Evolutionary conservation across 768 basidiomycete species (phyloP).

Genomic region (Fomitopsis serialis): DNA sequence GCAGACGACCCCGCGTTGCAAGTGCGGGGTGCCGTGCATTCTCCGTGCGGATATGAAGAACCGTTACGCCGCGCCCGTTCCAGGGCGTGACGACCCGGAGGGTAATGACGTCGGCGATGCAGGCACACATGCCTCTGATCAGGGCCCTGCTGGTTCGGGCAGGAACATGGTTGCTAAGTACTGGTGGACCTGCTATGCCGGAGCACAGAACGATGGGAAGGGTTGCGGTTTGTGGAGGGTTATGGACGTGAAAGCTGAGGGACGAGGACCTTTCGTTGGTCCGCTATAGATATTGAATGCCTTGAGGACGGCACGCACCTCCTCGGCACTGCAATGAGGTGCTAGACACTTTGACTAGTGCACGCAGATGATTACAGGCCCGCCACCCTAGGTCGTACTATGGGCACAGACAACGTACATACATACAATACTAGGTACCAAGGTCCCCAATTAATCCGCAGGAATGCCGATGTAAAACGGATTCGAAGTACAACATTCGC

Average conservation of each 20-base stretch:
- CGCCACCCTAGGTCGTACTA: too few species aligned
- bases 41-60: constrained; percentile 80
- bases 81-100: neutral
- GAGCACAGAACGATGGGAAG: constrained; percentile 80
- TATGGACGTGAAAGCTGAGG: constrained; percentile 65
- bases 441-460: too few species aligned
- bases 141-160: neutral
- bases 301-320: too few species aligned
- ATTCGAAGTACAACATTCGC: too few species aligned
- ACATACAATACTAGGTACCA: too few species aligned
- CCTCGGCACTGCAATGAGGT: too few species aligned
- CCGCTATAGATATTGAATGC: constrained; percentile 6
- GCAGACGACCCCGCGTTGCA: constrained; percentile 60
- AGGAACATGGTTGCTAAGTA: constrained; percentile 43
- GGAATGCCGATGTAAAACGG: too few species aligned
- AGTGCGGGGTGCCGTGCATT: constrained; percentile 66
- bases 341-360: too few species aligned
- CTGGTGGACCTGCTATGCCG: constrained; percentile 81
- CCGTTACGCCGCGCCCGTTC: constrained; percentile 26
- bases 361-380: too few species aligned
- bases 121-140: too few species aligned
- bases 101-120: neutral
- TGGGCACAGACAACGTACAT: too few species aligned
- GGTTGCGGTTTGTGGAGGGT: constrained; percentile 73
- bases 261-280: constrained; percentile 45